Evolutionary conservation across 1,284 basidiomycete species (phyloP), one percentile per base, ranked within the genome.

Genomic region (Stygiomarasmius scandens): DNA sequence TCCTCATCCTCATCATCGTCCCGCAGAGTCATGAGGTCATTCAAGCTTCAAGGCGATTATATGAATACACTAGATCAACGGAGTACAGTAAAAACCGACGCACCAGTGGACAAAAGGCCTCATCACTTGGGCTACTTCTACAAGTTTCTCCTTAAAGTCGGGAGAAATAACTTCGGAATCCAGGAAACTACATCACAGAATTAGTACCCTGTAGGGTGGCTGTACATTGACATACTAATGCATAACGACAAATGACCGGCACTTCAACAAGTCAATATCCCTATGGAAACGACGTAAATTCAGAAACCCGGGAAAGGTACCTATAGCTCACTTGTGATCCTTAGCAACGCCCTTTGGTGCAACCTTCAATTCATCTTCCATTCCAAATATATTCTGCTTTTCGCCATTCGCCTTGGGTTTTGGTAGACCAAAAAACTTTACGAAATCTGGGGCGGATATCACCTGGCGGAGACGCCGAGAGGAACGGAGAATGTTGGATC

Each of bases 301-400:
- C n/a, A n/a, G n/a, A n/a, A n/a, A n/a, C n/a, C n/a, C n/a, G n/a
- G n/a, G n/a, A n/a, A n/a, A n/a, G n/a, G n/a, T n/a, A n/a, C n/a
- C n/a, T n/a, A n/a, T n/a, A n/a, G 67, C 75, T 24, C 55, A 90
- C 89, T 78, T 77, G 68, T 96, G 93, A 20, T 78, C 80, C 71
- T 93, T 96, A 55, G 85, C 83, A n/a, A 95, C 73, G 0, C 94
- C 94, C 68, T 95, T 95, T 1, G 93, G 93, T 10, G 93, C 92
- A 2, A 85, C 84, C 73, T 95, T 96, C 50, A 95, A 75, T 67
- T 92, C 87, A 65, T 93, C 93, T 2, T 92, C 89, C 57, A 72
- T 71, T 0, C 93, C 93, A 71, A 93, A 95, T 2, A 96, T 83
- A 67, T 82, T 95, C 67, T 83, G 82, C 51, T 85, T 74, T 56